These are phyloP conservation scores for Suillus ampliporus DNA, from an alignment of 768 basidiomycete species.

Conservation along the genomic window DNA sequence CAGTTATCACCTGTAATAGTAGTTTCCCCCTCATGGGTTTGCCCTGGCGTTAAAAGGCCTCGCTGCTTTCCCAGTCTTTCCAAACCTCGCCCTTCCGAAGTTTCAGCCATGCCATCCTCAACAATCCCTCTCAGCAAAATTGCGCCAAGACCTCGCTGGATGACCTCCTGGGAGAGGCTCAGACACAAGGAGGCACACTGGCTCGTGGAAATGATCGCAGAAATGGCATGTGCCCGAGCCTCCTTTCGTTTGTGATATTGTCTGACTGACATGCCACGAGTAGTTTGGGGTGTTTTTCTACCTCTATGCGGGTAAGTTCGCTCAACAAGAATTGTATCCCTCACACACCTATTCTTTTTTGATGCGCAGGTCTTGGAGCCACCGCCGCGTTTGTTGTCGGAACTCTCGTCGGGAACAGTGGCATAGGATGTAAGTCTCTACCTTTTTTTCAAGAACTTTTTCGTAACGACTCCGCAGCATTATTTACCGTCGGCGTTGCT, in stretches of 20 bases:
- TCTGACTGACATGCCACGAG: conserved; percentile 12
- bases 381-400: conserved; percentile 57
- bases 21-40: not conserved
- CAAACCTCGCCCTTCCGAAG: not conserved
- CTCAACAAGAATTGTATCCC: not conserved
- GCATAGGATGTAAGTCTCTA: conserved; percentile 54
- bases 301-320: conserved; percentile 51
- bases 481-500: conserved; percentile 61
- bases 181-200: conserved; percentile 55
- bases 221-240: conserved; percentile 48
- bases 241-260: not conserved
- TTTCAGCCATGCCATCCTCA: conserved; percentile 27
- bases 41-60: not conserved
- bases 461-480: conserved; percentile 39
- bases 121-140: conserved; percentile 50
- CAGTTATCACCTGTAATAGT: conserved; percentile 4
- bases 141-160: conserved; percentile 41
- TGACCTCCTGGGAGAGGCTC: conserved; percentile 56
- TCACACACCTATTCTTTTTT: not conserved
- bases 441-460: not conserved
- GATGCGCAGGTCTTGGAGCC: conserved; percentile 55
- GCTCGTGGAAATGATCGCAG: conserved; percentile 64
- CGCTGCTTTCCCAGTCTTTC: not conserved
- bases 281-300: conserved; percentile 70
- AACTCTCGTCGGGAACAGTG: conserved; percentile 43